Base-by-base conservation (phyloP, 2,329 filamentous ascomycete genomes). In the Colletotrichum lindemuthianum region DNA sequence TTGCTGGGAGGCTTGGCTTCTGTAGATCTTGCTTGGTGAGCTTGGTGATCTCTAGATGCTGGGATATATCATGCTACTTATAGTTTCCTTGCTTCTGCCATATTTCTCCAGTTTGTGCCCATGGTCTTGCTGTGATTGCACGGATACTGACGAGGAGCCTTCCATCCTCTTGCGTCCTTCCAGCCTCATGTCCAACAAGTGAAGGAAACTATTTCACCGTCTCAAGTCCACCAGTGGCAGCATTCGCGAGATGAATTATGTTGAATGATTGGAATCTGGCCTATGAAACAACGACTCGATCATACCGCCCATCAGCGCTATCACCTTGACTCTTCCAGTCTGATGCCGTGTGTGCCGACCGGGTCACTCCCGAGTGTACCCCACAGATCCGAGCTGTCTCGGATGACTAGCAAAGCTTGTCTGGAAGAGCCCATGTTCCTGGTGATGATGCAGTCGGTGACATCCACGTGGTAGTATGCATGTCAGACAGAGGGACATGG, bases 181-280 rank as follows among this genome's bases (percentile, higher is more conserved):
- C 43, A 53, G 54, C 48, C 13, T 53, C 55, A 59, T 9, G 13
- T 13, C 8, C 37, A 10, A 8, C 12, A 32, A 44, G n/a, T 34
- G 36, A 43, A 59, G 60, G 60, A 63, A 59, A 37, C 8, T 1
- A 16, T 15, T 63, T 59, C 10, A 9, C 60, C 48, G 55, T 43
- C 1, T 11, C 2, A 13, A 13, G 59, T 59, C 60, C 60, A 63
- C 60, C 60, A 53, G 48, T 63, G 13, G 36, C 3, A 36, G 32
- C 12, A 11, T 1, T 15, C 33, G 2, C 5, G 13, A 1, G 3
- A 1, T 15, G 2, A 11, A 10, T 13, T n/a, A 49, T 1, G 49
- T 33, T 16, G n/a, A 15, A 6, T 2, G 39, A 33, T n/a, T 13
- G 7, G 8, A 3, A 36, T 11, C 9, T 2, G 5, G 12, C 15